Evolutionary conservation across 169 alveolate species (phyloP).

Genomic region (Toxoplasma gondii): DNA sequence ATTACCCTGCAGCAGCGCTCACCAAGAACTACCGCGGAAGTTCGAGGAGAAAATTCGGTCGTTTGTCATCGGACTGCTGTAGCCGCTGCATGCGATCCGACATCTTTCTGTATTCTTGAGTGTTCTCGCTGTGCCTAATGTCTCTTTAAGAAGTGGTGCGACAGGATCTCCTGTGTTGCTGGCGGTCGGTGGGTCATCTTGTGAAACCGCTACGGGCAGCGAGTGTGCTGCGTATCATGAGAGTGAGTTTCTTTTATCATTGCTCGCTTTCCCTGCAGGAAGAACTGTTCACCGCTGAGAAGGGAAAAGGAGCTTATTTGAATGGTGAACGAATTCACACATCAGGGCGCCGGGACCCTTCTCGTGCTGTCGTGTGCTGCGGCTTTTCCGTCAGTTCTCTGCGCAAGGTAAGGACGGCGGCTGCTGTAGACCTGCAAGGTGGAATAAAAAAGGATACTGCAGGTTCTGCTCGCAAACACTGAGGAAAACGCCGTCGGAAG

Average conservation of each 20-base stretch:
- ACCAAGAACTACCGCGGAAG: background rate
- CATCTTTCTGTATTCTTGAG: no score
- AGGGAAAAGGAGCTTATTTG: constrained; percentile 29
- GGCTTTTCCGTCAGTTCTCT: background rate
- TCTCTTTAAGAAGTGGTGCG: no score
- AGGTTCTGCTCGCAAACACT: background rate
- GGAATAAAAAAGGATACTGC: background rate
- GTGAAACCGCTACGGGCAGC: background rate
- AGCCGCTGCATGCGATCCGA: no score
- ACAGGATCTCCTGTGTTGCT: no score
- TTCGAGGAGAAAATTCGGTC: background rate
- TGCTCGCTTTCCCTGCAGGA: background rate
- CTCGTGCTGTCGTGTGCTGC: background rate
- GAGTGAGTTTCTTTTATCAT: background rate
- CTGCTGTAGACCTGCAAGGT: background rate
- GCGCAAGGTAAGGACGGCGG: background rate
- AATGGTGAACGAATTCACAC: constrained; percentile 3
- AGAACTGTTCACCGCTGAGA: constrained; percentile 42
- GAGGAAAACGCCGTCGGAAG: no score
- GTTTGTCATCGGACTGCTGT: background rate
- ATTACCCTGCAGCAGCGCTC: no score
- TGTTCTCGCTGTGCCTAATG: no score
- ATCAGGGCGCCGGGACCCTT: background rate
- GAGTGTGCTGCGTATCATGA: background rate
- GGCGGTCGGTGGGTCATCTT: no score